Evolutionary conservation across 306 rosid species (phyloP).

Genomic region (Boehmeria nivea): DNA sequence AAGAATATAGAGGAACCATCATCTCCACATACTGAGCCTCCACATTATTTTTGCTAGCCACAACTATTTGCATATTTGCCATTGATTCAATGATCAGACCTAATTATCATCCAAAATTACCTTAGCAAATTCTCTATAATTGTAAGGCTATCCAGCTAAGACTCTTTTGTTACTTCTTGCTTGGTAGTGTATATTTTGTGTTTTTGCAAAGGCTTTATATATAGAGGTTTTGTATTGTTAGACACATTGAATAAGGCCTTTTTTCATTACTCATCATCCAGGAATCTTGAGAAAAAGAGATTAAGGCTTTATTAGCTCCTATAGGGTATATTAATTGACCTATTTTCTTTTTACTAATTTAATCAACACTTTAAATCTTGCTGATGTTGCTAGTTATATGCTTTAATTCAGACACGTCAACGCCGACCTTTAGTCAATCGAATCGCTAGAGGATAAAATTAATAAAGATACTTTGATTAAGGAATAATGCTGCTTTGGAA

Average conservation of each 20-base stretch:
- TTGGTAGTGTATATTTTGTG: background rate
- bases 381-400: constrained; percentile 1
- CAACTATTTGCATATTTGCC: constrained; percentile 71
- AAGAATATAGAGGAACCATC: constrained; percentile 87
- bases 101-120: background rate
- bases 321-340: background rate
- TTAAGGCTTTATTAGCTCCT: background rate
- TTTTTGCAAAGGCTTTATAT: constrained; percentile 21
- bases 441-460: background rate
- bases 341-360: background rate
- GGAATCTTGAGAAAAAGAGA: background rate
- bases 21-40: constrained; percentile 85
- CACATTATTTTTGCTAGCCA: constrained; percentile 49
- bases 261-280: background rate
- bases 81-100: no score
- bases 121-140: background rate
- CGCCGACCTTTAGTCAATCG: constrained; percentile 1
- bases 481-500: constrained; percentile 12
- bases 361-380: constrained; percentile 14
- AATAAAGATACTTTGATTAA: constrained; percentile 22
- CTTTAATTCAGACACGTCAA: constrained; percentile 7
- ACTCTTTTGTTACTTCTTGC: background rate
- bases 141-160: no score
- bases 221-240: constrained; percentile 15
- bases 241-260: constrained; percentile 10